Evolutionary conservation across 2,329 filamentous ascomycete genomes (phyloP), one percentile per base, ranked within the genome.

Genomic region (Talaromyces sp.): DNA sequence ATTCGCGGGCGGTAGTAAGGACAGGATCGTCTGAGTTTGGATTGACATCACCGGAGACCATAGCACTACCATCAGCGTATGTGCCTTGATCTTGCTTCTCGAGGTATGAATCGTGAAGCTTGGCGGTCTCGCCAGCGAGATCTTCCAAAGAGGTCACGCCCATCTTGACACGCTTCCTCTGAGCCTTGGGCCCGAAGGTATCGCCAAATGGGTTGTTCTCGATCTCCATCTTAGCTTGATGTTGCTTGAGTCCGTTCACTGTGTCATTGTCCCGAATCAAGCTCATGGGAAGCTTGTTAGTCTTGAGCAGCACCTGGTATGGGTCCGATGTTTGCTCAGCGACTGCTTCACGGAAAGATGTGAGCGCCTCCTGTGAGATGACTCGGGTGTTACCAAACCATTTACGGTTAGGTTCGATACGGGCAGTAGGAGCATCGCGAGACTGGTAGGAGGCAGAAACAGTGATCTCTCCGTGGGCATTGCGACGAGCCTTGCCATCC

Each of bases 301-400:
- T 89, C 79, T 97, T 97, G 60, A 99, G 81, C n/a, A 97, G 84
- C 55, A 96, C 94, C 55, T 89, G 88, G 74, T 96, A 97, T 0
- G 94, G 94, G 68, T 99, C 91, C 16, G 87, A 86, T 47, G 90
- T 87, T 74, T 92, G 89, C 74, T 96, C 91, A 37, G 90, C 90
- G 75, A 99, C 93, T 22, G 94, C 94, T 55, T 92, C 88, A 57
- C 94, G 86, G 77, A 99, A 99, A 2, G 89, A 86, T 40, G 84
- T 84, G 58, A 97, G 81, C 3, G 91, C 90, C 70, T 96, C 90
- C 71, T 97, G 93, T 1, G 89, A 91, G 67, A 97, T 96, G 40
- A 88, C 86, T 66, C 94, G 82, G 30, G 93, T 96, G 74, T 97
- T 97, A 66, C 88, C 90, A 77, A 99, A 99, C 94, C 94, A 99